A percentile compares a stretch with the other conserved stretches of the same genome.
Conservation (phyloP, 164 flowering plant genomes). For the Tinospora cordifolia region DNA sequence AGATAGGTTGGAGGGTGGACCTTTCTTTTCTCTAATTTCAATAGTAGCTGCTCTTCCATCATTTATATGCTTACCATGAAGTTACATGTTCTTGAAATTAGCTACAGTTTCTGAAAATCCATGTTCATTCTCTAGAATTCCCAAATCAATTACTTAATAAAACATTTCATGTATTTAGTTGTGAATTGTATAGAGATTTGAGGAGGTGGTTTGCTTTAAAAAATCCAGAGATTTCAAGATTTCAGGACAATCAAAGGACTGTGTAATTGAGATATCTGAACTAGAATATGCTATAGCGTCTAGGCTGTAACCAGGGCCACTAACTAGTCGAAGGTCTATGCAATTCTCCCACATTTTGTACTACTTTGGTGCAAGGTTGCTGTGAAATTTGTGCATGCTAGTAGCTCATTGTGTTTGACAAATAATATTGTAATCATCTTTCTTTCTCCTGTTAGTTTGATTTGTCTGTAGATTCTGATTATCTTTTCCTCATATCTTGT, state of each 20-base stretch:
- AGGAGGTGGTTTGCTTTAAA: background rate
- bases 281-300: too few species aligned
- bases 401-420: background rate
- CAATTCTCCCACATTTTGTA: too few species aligned
- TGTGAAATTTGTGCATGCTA: too few species aligned
- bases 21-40: background rate
- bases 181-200: background rate
- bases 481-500: background rate
- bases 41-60: background rate
- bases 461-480: background rate
- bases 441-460: background rate
- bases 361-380: too few species aligned
- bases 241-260: too few species aligned
- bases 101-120: background rate
- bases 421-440: background rate
- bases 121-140: background rate
- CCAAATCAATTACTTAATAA: background rate
- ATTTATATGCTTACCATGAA: background rate
- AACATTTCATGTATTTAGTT: background rate
- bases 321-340: too few species aligned
- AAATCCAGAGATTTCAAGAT: background rate
- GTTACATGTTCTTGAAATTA: background rate
- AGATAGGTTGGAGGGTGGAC: background rate
- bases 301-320: too few species aligned
- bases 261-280: too few species aligned